phyloP scores from a whole-genome alignment of 208 protist genomes.

The Jaenimonas drosophilae region DNA sequence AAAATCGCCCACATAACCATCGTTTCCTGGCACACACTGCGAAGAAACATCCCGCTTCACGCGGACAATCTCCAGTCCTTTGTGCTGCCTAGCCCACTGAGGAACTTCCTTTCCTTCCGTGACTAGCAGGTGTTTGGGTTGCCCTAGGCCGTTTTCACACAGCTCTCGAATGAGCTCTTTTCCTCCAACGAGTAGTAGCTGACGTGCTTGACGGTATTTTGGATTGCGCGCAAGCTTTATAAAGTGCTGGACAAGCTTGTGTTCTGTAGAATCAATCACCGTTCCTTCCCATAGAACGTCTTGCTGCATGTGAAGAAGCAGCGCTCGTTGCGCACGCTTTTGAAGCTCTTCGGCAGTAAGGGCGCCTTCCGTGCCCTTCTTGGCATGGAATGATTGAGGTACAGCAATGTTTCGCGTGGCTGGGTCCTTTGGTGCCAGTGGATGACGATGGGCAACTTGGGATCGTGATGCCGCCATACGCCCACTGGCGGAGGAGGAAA shows the following conservation, averaged over 20 bases:
- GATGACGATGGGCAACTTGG: too few species aligned
- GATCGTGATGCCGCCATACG: too few species aligned
- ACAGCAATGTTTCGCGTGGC: constrained; percentile 63
- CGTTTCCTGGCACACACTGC: constrained; percentile 51
- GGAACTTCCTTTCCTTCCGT: constrained; percentile 44
- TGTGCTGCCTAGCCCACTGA: constrained; percentile 25
- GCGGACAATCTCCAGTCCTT: constrained; percentile 39
- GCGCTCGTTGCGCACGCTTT: constrained; percentile 51
- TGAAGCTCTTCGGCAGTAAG: constrained; percentile 52
- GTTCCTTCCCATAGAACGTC: constrained; percentile 83
- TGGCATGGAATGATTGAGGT: constrained; percentile 31
- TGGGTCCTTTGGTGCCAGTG: constrained; percentile 63
- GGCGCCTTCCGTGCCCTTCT: constrained; percentile 7
- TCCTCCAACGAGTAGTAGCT: constrained; percentile 67
- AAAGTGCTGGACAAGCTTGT: constrained; percentile 77
- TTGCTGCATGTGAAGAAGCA: constrained; percentile 65
- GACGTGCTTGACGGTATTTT: constrained; percentile 67
- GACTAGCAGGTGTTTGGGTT: constrained; percentile 62
- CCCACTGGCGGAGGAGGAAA: too few species aligned
- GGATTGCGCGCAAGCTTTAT: constrained; percentile 47
- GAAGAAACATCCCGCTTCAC: constrained; percentile 39
- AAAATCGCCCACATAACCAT: constrained; percentile 86
- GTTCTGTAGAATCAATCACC: constrained; percentile 55
- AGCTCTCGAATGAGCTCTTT: constrained; percentile 78
- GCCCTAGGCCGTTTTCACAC: constrained; percentile 41